These are phyloP conservation scores for Malus sylvestris DNA, from an alignment of 306 rosid genomes.

Conservation along the genomic window DNA sequence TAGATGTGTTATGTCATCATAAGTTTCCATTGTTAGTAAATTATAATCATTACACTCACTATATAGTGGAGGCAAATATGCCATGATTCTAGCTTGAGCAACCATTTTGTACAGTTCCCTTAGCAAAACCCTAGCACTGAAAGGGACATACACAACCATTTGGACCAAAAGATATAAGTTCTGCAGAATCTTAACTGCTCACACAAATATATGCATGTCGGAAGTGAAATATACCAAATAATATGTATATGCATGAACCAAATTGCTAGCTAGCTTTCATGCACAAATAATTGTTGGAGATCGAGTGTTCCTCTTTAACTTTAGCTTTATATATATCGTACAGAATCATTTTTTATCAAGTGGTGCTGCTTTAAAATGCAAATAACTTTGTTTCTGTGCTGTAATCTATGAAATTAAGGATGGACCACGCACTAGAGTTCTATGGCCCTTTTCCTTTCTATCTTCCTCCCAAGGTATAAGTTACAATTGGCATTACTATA, in stretches of 20 bases:
- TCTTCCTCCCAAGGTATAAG: neutral
- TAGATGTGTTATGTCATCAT: conserved; percentile 11
- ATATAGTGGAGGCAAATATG: conserved; percentile 14
- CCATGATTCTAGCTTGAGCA: conserved; percentile 21
- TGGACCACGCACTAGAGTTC: neutral
- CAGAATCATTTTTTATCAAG: neutral
- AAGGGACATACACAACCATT: conserved; percentile 7
- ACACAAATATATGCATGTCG: neutral
- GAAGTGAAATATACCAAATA: neutral
- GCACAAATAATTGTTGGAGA: neutral
- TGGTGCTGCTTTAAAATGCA: neutral
- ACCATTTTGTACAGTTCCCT: conserved; percentile 17
- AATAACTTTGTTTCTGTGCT: neutral
- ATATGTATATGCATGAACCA: neutral
- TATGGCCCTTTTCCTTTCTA: neutral
- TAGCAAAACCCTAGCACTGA: conserved; percentile 13
- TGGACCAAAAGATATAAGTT: neutral
- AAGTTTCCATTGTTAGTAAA: conserved; percentile 14
- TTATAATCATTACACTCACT: conserved; percentile 15
- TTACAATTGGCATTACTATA: neutral
- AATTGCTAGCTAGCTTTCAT: neutral
- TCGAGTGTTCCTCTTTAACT: neutral
- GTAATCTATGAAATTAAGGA: neutral
- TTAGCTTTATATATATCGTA: neutral
- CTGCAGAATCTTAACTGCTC: neutral